Evolutionary conservation across 2,329 filamentous ascomycete genomes (phyloP), one percentile per base, ranked within the genome.

Genomic region (Balansia obtecta): DNA sequence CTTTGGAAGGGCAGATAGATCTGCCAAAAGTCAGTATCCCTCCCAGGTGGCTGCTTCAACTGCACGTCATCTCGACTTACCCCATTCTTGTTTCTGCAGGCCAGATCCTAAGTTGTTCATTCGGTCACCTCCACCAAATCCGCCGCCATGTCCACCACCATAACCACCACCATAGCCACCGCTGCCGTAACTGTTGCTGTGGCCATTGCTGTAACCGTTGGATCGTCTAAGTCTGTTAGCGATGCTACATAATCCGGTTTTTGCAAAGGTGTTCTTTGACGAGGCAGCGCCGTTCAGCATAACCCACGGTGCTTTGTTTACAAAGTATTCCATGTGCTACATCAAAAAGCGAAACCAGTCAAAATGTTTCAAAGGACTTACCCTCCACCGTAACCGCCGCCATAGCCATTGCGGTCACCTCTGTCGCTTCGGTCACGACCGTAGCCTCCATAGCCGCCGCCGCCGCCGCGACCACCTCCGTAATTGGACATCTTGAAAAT

Each of bases 61-160:
- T 18, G 27, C 41, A 15, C 11, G 0, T 2, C 1, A 4, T n/a
- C 20, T 4, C 38, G 52, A 77, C 85, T 68, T 73, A 91, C 87
- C 87, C 86, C 87, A 98, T 56, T 82, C 76, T 65, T 95, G 93
- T 63, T 85, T 82, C 74, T 94, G 91, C 58, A 98, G 75, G 60
- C 85, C 83, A 56, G 88, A 78, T 61, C 93, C 93, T 55, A 98
- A 86, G 68, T 85, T 84, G 60, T 83, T 86, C 93, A 98, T 98
- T 62, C 87, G 83, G 72, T 98, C 93, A 68, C 91, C 90, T 58
- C 88, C 87, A 58, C 78, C 84, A 57, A 78, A 82, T 51, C 77
- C 70, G 55, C 77, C 70, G 55, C 63, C 63, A 39, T 48, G 37
- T 20, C 64, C 63, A 41, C 69, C 65, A 20, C 50, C 48, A 18